Conservation (phyloP, 1,284 basidiomycete species). For the Pisolithus thermaeus region DNA sequence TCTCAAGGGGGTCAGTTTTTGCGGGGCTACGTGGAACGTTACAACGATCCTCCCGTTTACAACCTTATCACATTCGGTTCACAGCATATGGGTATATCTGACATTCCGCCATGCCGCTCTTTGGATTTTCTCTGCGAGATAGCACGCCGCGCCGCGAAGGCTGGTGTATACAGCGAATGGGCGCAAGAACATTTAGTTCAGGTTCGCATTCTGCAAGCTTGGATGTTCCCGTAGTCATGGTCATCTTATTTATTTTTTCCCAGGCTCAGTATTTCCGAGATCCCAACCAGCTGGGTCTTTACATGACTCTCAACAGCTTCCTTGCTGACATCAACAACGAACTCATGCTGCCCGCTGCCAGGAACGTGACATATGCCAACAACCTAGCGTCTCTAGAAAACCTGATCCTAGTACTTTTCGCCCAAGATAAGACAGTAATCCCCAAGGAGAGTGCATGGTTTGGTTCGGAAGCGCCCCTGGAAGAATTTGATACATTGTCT, state of each 20-base stretch:
- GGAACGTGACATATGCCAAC: conserved; percentile 55
- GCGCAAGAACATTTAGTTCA: conserved; percentile 80
- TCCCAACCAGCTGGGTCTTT: conserved; percentile 65
- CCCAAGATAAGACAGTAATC: conserved; percentile 69
- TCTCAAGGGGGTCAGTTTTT: conserved; percentile 94
- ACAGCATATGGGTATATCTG: conserved; percentile 82
- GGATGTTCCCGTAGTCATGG: conserved; percentile 8
- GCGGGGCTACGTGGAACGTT: conserved; percentile 83
- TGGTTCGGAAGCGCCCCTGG: conserved; percentile 53
- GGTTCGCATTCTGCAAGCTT: conserved; percentile 52
- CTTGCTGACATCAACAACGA: conserved; percentile 77
- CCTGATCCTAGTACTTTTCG: conserved; percentile 64
- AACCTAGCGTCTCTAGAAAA: conserved; percentile 56
- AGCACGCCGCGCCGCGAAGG: conserved; percentile 65
- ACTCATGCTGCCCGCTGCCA: conserved; percentile 29
- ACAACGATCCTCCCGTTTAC: conserved; percentile 70
- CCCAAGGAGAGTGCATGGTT: conserved; percentile 86
- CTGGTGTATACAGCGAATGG: conserved; percentile 78
- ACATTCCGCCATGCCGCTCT: conserved; percentile 67
- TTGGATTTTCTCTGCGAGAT: conserved; percentile 74
- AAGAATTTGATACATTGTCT: conserved; percentile 25
- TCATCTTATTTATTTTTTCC: conserved; percentile 2
- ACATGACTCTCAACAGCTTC: conserved; percentile 67
- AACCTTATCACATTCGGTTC: conserved; percentile 90
- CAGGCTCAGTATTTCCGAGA: conserved; percentile 95